Conservation (phyloP, 2,329 filamentous ascomycete genomes). For the Epichloe amarillans region DNA sequence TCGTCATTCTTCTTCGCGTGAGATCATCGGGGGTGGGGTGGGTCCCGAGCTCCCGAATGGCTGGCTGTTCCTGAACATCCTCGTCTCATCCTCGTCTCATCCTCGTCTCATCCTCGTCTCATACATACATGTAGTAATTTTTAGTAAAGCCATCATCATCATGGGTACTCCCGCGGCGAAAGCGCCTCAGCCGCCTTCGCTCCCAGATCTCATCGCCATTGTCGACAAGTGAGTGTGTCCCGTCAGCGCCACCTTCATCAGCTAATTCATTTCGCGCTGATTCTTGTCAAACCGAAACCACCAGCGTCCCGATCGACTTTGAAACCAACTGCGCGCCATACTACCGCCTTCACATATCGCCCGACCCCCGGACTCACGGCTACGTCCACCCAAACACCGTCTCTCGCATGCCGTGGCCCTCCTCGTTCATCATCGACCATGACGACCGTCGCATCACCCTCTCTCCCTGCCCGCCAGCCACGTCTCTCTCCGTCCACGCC, state of each 20-base stretch:
- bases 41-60: too few relatives aligned
- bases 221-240: conserved; percentile 27
- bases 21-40: too few relatives aligned
- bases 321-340: conserved; percentile 23
- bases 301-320: conserved; percentile 34
- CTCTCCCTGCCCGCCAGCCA: conserved; percentile 10
- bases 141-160: not conserved
- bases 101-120: too few relatives aligned
- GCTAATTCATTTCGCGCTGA: not conserved
- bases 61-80: too few relatives aligned
- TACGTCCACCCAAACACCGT: conserved; percentile 34
- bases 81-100: too few relatives aligned
- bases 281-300: not conserved
- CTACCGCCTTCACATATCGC: conserved; percentile 32
- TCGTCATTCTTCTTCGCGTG: too few relatives aligned
- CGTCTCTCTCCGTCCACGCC: conserved; percentile 17
- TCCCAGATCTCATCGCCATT: conserved; percentile 25
- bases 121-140: too few relatives aligned
- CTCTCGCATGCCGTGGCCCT: conserved; percentile 32
- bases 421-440: conserved; percentile 23
- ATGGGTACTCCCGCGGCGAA: not conserved
- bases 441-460: conserved; percentile 20
- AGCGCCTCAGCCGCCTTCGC: not conserved
- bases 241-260: not conserved
- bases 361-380: conserved; percentile 34